phyloP scores from a whole-genome alignment of 2,329 filamentous ascomycete genomes.

The Ophiostoma ulmi region DNA sequence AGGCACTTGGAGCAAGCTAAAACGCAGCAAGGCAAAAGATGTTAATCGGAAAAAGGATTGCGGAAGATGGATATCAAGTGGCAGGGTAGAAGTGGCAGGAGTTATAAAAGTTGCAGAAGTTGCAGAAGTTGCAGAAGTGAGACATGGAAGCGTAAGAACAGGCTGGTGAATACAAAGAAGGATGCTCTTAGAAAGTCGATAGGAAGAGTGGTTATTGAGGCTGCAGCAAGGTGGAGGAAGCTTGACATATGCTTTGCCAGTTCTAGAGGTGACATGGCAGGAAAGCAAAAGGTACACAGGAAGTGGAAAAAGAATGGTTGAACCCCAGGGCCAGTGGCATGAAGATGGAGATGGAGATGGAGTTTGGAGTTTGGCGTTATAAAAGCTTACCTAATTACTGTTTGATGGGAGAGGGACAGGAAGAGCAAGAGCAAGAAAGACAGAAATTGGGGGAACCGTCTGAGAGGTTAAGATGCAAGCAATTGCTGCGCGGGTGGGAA shows the following conservation, averaged over 20 bases:
- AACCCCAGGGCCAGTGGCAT: neutral
- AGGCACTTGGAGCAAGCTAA: constrained; percentile 3
- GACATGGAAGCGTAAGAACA: neutral
- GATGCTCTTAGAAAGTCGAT: neutral
- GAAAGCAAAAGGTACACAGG: neutral
- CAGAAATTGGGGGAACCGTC: neutral
- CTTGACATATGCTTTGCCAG: neutral
- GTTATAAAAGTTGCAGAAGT: neutral
- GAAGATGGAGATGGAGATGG: neutral
- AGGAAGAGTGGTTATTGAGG: neutral
- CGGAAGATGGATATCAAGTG: neutral
- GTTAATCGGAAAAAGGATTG: constrained; percentile 8
- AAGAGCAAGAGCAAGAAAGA: neutral
- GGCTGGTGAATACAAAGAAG: too few species aligned
- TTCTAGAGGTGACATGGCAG: neutral
- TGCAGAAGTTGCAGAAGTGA: neutral
- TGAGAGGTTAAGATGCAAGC: too few species aligned
- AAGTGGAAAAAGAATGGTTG: constrained; percentile 1
- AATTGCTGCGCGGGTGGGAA: neutral
- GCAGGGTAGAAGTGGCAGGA: neutral
- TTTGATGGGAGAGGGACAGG: neutral
- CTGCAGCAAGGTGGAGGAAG: neutral
- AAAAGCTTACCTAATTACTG: neutral
- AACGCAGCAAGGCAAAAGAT: constrained; percentile 13
- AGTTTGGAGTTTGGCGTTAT: neutral